These are phyloP conservation scores for Secale cereale DNA, from an alignment of 176 grass and related monocot genomes.

Conservation along the genomic window DNA sequence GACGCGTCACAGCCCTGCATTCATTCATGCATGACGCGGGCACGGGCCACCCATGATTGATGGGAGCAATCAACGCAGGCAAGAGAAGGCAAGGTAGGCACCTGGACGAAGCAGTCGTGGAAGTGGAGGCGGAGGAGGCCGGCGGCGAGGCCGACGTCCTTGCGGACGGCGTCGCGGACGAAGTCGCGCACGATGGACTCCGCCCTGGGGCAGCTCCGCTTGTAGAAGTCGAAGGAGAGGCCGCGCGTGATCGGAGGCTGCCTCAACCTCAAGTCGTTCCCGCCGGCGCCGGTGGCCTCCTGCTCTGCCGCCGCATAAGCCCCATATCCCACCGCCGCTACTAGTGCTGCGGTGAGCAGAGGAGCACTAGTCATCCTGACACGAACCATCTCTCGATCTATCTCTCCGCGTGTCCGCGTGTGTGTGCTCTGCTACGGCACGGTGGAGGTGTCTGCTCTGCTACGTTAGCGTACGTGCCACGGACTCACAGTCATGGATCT, in stretches of 20 bases:
- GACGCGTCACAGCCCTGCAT: conserved; percentile 78
- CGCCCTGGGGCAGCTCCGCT: conserved; percentile 40
- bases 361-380: neutral
- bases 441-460: no score
- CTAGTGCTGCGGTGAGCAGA: neutral
- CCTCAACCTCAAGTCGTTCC: neutral
- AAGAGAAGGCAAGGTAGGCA: no score
- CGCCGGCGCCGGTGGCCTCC: neutral
- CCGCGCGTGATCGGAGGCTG: conserved; percentile 46
- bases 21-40: no score
- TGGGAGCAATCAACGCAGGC: no score
- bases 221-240: conserved; percentile 58
- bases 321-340: neutral
- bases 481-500: neutral
- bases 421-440: no score
- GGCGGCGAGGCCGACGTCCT: conserved; percentile 51
- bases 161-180: conserved; percentile 21
- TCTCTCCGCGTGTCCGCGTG: no score
- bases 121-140: conserved; percentile 75
- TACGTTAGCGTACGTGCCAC: neutral
- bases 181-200: conserved; percentile 29
- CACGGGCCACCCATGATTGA: no score
- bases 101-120: conserved; percentile 91
- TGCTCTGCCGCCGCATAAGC: neutral
- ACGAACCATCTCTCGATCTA: no score